Evolutionary conservation across 495 filamentous ascomycete species (phyloP), one percentile per base, ranked within the genome.

Genomic region (Hypoxylon fuscum): DNA sequence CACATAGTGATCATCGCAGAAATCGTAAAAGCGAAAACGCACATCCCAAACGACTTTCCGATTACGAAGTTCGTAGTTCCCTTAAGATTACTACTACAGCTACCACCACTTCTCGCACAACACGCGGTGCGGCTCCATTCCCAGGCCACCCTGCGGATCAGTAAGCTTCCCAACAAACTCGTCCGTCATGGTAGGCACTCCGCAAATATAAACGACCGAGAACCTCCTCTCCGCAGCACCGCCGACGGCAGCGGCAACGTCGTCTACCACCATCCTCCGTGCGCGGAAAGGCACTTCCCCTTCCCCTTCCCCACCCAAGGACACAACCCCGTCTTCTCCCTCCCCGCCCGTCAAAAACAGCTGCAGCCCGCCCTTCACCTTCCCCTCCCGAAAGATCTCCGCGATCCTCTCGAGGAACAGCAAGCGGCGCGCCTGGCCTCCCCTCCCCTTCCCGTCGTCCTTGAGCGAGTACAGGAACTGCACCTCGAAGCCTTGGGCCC

Each of bases 51-150:
- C n/a, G n/a, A n/a, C n/a, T n/a, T n/a, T n/a, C n/a, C n/a, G n/a
- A n/a, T n/a, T n/a, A n/a, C n/a, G n/a, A n/a, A n/a, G n/a, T n/a
- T n/a, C n/a, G n/a, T n/a, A n/a, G n/a, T n/a, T n/a, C n/a, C n/a
- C n/a, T n/a, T n/a, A n/a, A n/a, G n/a, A n/a, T n/a, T n/a, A n/a
- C n/a, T n/a, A n/a, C n/a, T n/a, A n/a, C 21, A 29, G 6, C 64
- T 65, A 95, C 92, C 92, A 96, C 92, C 92, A 96, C 64, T 90
- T 94, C 75, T 96, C 92, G 66, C 81, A 94, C 31, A 93, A 72
- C 0, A 96, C 88, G 17, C 83, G 78, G 25, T 83, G 72, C 29
- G 72, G 43, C 11, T 78, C 74, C 71, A 90, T 83, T 3, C 81
- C 85, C 21, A 86, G 68, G 14, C 84, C 77, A 1, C 57, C 61